These are phyloP conservation scores for Selaginella tamariscina DNA, from an alignment of 75 land plant genomes.

Conservation along the genomic window DNA sequence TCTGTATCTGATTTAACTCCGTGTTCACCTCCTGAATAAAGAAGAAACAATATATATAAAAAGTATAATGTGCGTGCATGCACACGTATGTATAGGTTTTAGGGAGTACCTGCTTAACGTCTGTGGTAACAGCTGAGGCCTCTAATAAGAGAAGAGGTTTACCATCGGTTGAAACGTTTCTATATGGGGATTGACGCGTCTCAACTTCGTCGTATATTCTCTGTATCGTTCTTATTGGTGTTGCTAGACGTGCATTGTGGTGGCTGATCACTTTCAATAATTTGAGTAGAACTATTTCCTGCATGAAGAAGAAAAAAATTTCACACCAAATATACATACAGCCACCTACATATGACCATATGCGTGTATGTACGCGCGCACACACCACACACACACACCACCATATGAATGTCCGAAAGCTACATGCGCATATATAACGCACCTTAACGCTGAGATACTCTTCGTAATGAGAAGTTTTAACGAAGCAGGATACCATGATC, in stretches of 20 bases:
- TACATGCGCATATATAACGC: constrained; percentile 10
- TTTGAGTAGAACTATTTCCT: constrained; percentile 82
- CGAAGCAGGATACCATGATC: constrained; percentile 89
- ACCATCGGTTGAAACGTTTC: constrained; percentile 31
- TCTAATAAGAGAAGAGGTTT: constrained; percentile 44
- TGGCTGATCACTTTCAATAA: constrained; percentile 88
- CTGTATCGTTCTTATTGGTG: constrained; percentile 88
- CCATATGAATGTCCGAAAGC: neutral
- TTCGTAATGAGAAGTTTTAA: constrained; percentile 83
- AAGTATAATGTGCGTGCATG: neutral
- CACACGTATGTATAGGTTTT: neutral
- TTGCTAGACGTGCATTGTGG: constrained; percentile 85
- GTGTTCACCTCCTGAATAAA: neutral
- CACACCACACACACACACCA: constrained; percentile 1
- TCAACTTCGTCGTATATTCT: constrained; percentile 58
- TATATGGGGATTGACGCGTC: constrained; percentile 42
- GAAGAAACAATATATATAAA: no score
- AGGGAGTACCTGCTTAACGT: constrained; percentile 21
- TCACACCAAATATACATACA: neutral
- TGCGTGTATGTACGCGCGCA: neutral
- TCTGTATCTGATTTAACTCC: neutral
- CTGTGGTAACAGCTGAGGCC: constrained; percentile 13
- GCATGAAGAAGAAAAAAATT: constrained; percentile 13
- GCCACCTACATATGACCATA: neutral
- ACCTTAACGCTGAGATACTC: constrained; percentile 92